Evolutionary conservation across 2,329 filamentous ascomycete genomes (phyloP), one percentile per base, ranked within the genome.

Genomic region (Hymenoscyphus repandus): DNA sequence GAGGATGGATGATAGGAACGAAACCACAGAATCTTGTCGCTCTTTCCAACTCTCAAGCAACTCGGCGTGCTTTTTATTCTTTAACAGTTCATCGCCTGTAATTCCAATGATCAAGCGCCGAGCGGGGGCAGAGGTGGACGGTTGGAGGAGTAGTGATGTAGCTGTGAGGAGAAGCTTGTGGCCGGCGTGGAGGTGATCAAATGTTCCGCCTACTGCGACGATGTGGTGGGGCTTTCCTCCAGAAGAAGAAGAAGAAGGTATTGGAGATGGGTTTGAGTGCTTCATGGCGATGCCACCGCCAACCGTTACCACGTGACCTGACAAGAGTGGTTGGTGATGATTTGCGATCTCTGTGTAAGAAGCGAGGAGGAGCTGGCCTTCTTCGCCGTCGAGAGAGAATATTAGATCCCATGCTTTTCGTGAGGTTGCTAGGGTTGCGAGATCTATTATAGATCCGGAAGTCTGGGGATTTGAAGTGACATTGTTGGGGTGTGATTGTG

Each of bases 141-240:
- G 52, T 80, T 79, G 50, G 87, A 68, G 75, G 13, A 90, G 77
- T 50, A 96, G 79, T 0, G 85, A 80, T 0, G 87, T 88, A 54
- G 91, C 91, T n/a, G 91, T 90, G 17, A 99, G 79, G 17, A 99
- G 79, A n/a, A 97, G 76, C 70, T 97, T 99, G 73, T 99, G 93
- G 5, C 93, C 93, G 3, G 88, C 84, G 66, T 99, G 93, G 18
- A 99, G 78, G 69, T 97, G 90, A 68, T 99, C 93, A 70, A 97
- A 99, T 0, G 93, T 99, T 9, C 93, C 93, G 30, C 92, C 93
- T 11, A 97, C 80, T 47, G 86, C 88, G 45, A 95, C 86, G 12
- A 80, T 77, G 52, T 74, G 70, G 66, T 88, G 79, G 18, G 51
- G 39, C 5, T 57, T 49, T 2, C 61, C 45, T 6, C 54, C 55